phyloP scores from a whole-genome alignment of 2,329 filamentous ascomycete species.

The Fusarium sp. region DNA sequence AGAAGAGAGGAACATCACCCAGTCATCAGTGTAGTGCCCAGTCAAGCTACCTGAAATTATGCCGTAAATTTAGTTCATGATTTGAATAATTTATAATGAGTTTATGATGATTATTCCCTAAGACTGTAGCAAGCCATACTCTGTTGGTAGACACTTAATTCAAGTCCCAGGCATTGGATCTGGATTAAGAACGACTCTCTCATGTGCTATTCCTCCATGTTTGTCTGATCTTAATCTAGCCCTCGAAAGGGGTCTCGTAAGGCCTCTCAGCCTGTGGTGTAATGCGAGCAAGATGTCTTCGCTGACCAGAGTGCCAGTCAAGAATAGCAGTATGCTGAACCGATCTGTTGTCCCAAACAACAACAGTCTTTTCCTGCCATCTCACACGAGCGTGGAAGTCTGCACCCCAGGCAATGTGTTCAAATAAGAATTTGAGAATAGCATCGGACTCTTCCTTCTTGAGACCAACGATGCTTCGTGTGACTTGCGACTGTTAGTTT shows the following conservation, averaged over 20 bases:
- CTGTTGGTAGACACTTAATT: too few relatives aligned
- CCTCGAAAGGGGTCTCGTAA: constrained; percentile 71
- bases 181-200: background rate
- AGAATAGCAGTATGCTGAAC: constrained; percentile 83
- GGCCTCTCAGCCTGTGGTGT: constrained; percentile 86
- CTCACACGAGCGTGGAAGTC: constrained; percentile 79
- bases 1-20: too few relatives aligned
- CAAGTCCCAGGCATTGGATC: too few relatives aligned
- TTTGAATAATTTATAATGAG: too few relatives aligned
- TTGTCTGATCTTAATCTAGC: background rate
- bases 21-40: too few relatives aligned
- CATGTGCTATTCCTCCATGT: background rate
- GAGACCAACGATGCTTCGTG: constrained; percentile 81
- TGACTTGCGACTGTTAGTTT: constrained; percentile 65
- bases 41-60: too few relatives aligned
- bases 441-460: constrained; percentile 90
- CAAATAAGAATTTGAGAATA: constrained; percentile 77
- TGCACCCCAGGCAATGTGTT: constrained; percentile 65
- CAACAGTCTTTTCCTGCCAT: constrained; percentile 84
- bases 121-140: too few relatives aligned
- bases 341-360: constrained; percentile 88
- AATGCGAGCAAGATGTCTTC: constrained; percentile 83
- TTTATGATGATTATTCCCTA: too few relatives aligned
- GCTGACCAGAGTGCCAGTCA: constrained; percentile 84
- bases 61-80: too few relatives aligned